A percentile compares a stretch with the other conserved stretches of the same genome.
Conservation (phyloP, 805 yeast species). For the Lachancea quebecensis region DNA sequence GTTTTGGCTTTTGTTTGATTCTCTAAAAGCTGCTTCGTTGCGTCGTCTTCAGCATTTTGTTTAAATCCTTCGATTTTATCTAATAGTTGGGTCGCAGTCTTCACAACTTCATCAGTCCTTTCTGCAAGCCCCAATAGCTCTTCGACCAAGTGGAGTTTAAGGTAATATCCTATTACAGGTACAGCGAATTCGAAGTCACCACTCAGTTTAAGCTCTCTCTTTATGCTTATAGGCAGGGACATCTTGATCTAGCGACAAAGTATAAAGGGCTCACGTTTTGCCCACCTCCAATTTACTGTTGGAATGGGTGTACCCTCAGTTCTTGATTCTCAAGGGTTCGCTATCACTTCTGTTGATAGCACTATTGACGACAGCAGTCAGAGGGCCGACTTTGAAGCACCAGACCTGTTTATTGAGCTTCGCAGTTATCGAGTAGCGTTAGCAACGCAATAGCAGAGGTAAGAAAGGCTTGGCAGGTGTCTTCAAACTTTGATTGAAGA, state of each 20-base stretch:
- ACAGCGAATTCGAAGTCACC: constrained; percentile 7
- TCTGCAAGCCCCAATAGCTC: constrained; percentile 59
- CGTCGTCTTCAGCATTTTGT: constrained; percentile 33
- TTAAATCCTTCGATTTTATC: constrained; percentile 65
- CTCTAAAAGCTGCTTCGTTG: constrained; percentile 37
- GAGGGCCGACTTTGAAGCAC: not conserved
- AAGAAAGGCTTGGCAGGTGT: not conserved
- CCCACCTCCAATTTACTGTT: not conserved
- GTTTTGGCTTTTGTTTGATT: constrained; percentile 54
- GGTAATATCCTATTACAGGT: constrained; percentile 27
- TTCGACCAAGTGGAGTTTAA: constrained; percentile 61
- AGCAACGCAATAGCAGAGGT: not conserved
- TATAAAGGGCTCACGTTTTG: not conserved
- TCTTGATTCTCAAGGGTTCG: not conserved
- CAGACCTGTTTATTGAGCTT: not conserved
- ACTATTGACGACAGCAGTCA: not conserved
- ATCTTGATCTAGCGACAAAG: not conserved
- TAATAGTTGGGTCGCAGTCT: constrained; percentile 52
- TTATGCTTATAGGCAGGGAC: constrained; percentile 1
- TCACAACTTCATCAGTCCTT: constrained; percentile 47
- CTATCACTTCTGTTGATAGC: not conserved
- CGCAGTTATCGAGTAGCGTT: not conserved
- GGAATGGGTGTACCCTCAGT: not conserved
- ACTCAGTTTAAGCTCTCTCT: not conserved
- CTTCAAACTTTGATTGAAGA: not conserved